Base-by-base conservation (phyloP, 352 stramenopile species). In the Phytophthora pistaciae region DNA sequence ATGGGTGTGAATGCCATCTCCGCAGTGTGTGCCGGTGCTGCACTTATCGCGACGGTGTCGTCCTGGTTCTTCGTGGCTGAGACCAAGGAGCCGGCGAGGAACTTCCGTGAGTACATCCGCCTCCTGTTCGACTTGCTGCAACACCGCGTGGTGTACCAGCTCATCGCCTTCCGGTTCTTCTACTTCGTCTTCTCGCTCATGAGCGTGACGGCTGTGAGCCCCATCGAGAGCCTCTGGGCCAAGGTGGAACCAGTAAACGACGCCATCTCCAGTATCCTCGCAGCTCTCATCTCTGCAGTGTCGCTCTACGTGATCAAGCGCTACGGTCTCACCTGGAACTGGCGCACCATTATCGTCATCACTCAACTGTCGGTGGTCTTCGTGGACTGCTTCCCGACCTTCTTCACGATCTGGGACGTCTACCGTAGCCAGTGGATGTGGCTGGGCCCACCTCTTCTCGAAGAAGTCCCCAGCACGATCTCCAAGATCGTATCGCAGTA, bases 351-450 rank as follows among this genome's bases (percentile, higher is more conserved):
- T 53, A 76, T 83, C 56, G 65, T 82, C 38, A 54, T 80, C 13
- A 80, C 79, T 4, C 68, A 80, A n/a, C 25, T 89, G 21, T 48
- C 66, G 16, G 66, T 83, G 11, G 53, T 80, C 10, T 61, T 82
- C 29, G 68, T 87, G 13, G 74, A 87, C 54, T 72, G 68, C 48
- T 75, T 88, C 42, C 74, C 75, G 9, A 75, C 67, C 3, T 84
- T 83, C 46, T 64, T 85, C 46, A 90, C 79, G n/a, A 80, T 87
- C 60, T 90, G 72, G 68, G 71, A 84, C 38, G 68, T 88, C 55
- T 72, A 82, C 29, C 73, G 80, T 14, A 79, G 73, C 40, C 83
- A 85, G 58, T 90, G 81, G 80, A 84, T 90, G 67, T 90, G 75
- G 72, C 63, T 90, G 3, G 80, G 80, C 8, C 70, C 82, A n/a